Percentiles rank a stretch among this genome's conserved stretches.
These are phyloP conservation scores for Alternaria sp. DNA, from an alignment of 2,329 filamentous ascomycete genomes.

Conservation along the genomic window DNA sequence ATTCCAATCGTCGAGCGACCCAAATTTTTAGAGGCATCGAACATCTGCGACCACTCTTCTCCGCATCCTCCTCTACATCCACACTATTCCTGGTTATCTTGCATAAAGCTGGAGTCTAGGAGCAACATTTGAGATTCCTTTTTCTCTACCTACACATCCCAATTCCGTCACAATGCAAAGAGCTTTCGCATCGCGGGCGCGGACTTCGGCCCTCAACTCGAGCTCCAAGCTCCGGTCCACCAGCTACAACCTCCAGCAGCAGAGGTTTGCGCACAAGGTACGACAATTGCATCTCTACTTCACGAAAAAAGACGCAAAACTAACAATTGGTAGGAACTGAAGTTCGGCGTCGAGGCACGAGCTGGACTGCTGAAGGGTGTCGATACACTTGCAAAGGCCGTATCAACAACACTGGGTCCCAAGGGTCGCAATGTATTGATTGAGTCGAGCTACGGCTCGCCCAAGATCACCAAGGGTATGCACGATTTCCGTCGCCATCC, in stretches of 20 bases:
- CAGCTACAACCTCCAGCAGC: slow-evolving; percentile 78
- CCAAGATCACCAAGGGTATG: slow-evolving; percentile 98
- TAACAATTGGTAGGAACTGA: slow-evolving; percentile 74
- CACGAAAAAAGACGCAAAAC: neutral
- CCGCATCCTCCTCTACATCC: slow-evolving; percentile 28
- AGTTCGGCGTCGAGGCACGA: slow-evolving; percentile 95
- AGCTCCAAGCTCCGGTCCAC: slow-evolving; percentile 57
- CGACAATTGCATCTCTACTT: slow-evolving; percentile 23
- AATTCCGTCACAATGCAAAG: slow-evolving; percentile 80
- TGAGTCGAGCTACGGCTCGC: slow-evolving; percentile 96
- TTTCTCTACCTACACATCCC: slow-evolving; percentile 23
- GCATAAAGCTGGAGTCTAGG: slow-evolving; percentile 46
- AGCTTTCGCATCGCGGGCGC: slow-evolving; percentile 80
- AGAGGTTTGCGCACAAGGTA: slow-evolving; percentile 98
- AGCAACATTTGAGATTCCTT: slow-evolving; percentile 38
- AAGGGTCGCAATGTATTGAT: slow-evolving; percentile 99
- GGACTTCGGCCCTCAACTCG: slow-evolving; percentile 79
- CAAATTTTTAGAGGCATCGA: slow-evolving; percentile 14
- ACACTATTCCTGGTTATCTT: slow-evolving; percentile 40
- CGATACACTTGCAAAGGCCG: slow-evolving; percentile 94
- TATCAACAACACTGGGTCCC: slow-evolving; percentile 93
- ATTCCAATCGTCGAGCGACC: slow-evolving; percentile 13
- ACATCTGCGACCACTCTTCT: slow-evolving; percentile 16
- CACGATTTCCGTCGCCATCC: neutral
- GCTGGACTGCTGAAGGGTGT: slow-evolving; percentile 90